Evolutionary conservation across 2,329 filamentous ascomycete species (phyloP), one percentile per base, ranked within the genome.

Genomic region (Aspergillus pseudoglaucus): DNA sequence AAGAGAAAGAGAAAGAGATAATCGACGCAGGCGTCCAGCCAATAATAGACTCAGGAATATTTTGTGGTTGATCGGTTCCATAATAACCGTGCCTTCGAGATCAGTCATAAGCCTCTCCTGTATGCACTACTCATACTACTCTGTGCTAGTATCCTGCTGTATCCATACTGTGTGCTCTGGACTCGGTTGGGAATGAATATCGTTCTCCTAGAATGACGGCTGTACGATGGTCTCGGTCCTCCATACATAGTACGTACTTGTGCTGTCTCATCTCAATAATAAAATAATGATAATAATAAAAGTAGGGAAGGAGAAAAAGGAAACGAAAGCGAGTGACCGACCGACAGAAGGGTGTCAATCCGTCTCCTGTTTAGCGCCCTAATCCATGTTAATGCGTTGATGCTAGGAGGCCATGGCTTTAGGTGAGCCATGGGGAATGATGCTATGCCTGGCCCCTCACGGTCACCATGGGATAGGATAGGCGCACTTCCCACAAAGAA

Each of bases 21-120:
- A 41, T 33, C 9, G 25, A 44, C 17, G 27, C 25, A 27, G 42
- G 8, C 18, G 42, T 5, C 8, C 20, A 47, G 35, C 49, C 53
- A 54, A 53, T 55, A 43, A 47, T 48, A 46, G 20, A n/a, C 12
- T 3, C 22, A 23, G 15, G 40, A 47, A 47, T 30, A 40, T 47
- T 47, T 43, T 41, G 42, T 25, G 44, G 45, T 48, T 48, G 42
- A 45, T 25, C 32, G 42, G 17, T 46, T 41, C 45, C 38, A 46
- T 45, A 47, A 48, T 42, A 45, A 38, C 42, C 17, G 14, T 41
- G 18, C 38, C 45, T 37, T 38, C 37, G 44, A 27, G 35, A 15
- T 38, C 17, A 38, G n/a, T 38, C n/a, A 38, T 38, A 15, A 38
- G 25, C 25, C 25, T 30, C 10, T 30, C 9, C 10, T 30, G 25